A percentile compares a stretch with the other conserved stretches of the same genome.
Evolutionary conservation across 2,329 filamentous ascomycete genomes (phyloP).

Genomic region (Gliomastix tumulicola): DNA sequence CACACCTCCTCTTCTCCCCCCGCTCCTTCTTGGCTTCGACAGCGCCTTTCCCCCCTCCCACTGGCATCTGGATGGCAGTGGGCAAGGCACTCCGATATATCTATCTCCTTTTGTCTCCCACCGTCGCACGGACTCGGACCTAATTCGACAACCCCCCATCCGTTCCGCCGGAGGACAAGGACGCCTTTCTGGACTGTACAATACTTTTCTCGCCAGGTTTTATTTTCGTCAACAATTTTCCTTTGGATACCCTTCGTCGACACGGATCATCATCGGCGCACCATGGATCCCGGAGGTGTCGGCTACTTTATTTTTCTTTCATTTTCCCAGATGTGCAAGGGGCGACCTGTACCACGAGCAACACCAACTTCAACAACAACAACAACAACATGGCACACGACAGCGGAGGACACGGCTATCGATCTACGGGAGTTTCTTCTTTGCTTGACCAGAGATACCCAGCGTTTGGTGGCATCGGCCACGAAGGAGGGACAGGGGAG

Average conservation of each 20-base stretch:
- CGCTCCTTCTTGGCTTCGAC: background rate
- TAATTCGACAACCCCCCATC: conserved; percentile 1
- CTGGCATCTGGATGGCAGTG: too few relatives aligned
- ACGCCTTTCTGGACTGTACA: conserved; percentile 2
- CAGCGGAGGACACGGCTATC: background rate
- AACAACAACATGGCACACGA: background rate
- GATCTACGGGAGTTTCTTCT: conserved; percentile 2
- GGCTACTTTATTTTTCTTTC: background rate
- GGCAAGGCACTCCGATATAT: too few relatives aligned
- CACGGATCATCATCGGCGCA: background rate
- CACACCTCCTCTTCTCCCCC: background rate
- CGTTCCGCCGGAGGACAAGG: conserved; percentile 1
- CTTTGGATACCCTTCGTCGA: conserved; percentile 1
- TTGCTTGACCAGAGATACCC: conserved; percentile 5
- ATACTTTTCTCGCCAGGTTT: background rate
- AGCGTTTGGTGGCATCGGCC: conserved; percentile 1
- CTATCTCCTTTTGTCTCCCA: conserved; percentile 1
- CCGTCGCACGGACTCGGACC: conserved; percentile 1
- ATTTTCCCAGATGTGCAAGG: conserved; percentile 2
- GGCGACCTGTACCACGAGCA: conserved; percentile 6
- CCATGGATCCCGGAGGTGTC: background rate
- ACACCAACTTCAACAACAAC: too few relatives aligned
- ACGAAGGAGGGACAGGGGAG: too few relatives aligned
- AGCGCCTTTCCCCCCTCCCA: too few relatives aligned
- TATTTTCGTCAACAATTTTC: background rate